Evolutionary conservation across 805 yeast species (phyloP), one percentile per base, ranked within the genome.

Genomic region (Priceomyces melissophilus): DNA sequence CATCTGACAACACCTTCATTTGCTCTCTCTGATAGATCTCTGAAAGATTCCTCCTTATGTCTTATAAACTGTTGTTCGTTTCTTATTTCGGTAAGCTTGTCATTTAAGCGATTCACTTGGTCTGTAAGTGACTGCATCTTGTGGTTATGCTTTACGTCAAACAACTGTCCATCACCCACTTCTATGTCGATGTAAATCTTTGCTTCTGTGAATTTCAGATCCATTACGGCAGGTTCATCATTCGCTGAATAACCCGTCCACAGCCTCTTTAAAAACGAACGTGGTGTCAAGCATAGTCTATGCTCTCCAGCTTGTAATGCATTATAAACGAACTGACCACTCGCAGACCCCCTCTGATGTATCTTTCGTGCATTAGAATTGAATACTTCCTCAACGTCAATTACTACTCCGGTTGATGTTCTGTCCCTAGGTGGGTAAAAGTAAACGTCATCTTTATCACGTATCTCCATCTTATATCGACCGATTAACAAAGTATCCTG

Each of bases 21-120:
- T 6, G 58, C 53, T n/a, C 47, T 27, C 39, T 60, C 65, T 11
- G 54, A 48, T 25, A 53, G 45, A 36, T 60, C 60, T 33, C 64
- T 30, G 37, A 60, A 60, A 11, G 14, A 14, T 15, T 47, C 54
- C 38, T 58, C 63, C 41, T 57, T 57, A 27, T 50, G 54, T 14
- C 58, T 43, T 7, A 60, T 53, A 44, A 72, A 65, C 35, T 66
- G 63, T 58, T 86, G 95, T 54, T 87, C 93, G 30, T 75, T 63
- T 53, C 76, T 76, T 47, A 88, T 73, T 43, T 71, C 77, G 27
- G 68, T 67, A 50, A 87, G 63, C 54, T 81, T 79, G 38, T 72
- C 68, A 55, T 73, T 78, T 58, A 87, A 67, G 42, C 69, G 75
- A 41, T 73, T 72, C 30, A 84, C 72, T 46, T 79, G 75, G 44